A percentile compares a stretch with the other conserved stretches of the same genome.
phyloP scores from a whole-genome alignment of 345 rosid genomes.

The Cardamine resedifolia region DNA sequence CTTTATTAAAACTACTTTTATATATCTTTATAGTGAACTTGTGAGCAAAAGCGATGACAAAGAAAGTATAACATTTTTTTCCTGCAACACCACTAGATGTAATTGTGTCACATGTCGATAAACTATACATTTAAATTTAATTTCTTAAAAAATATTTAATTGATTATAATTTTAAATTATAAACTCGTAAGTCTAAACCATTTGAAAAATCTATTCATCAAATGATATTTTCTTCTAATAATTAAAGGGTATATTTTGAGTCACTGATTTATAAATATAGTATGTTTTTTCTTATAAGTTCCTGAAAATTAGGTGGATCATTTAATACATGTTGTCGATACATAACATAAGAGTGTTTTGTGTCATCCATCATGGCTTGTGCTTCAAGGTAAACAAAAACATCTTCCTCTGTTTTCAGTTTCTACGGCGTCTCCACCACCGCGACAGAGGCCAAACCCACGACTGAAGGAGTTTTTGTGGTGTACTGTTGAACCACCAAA shows the following conservation, averaged over 20 bases:
- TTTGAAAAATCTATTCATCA: background rate
- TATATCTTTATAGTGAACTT: background rate
- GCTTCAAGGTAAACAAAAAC: constrained; percentile 8
- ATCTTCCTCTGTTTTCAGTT: background rate
- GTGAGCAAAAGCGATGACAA: background rate
- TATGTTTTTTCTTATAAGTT: background rate
- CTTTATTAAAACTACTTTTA: too few species aligned
- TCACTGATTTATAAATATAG: background rate
- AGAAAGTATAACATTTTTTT: background rate
- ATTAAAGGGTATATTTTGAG: background rate
- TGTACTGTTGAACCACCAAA: constrained; percentile 52
- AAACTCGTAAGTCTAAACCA: background rate
- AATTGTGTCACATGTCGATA: background rate
- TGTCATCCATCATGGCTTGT: background rate
- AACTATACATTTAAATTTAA: too few species aligned
- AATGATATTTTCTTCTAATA: background rate
- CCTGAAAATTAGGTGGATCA: background rate
- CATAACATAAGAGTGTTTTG: background rate
- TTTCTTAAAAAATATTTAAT: background rate
- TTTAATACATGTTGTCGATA: background rate
- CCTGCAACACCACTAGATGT: background rate
- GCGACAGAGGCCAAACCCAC: background rate
- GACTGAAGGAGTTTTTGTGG: background rate
- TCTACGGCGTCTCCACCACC: constrained; percentile 30
- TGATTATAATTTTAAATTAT: too few species aligned